Conservation (phyloP, 371 early-diverging fungal species). For the Lichtheimia corymbifera region DNA sequence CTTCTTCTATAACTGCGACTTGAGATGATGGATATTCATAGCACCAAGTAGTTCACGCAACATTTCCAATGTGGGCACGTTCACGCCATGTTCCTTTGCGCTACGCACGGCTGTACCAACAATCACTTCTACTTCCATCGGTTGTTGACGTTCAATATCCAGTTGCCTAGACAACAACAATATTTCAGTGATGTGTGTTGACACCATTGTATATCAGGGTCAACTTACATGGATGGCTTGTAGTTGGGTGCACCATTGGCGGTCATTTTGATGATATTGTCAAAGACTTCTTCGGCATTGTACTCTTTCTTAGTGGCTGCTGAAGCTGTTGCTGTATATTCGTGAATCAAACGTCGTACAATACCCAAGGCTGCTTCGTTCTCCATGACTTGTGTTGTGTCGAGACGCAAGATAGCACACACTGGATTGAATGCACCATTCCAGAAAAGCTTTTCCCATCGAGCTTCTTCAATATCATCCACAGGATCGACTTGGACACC, state of each 20-base stretch:
- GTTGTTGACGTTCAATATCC: constrained; percentile 61
- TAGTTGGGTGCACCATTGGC: constrained; percentile 45
- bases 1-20: constrained; percentile 17
- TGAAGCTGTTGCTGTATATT: constrained; percentile 54
- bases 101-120: constrained; percentile 56
- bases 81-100: constrained; percentile 49
- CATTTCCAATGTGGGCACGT: constrained; percentile 43
- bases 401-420: constrained; percentile 67
- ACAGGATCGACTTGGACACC: constrained; percentile 48
- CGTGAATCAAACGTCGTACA: constrained; percentile 57
- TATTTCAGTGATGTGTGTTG: background rate
- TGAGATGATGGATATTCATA: constrained; percentile 16
- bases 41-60: constrained; percentile 35
- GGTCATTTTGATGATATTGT: constrained; percentile 44
- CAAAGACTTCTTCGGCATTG: constrained; percentile 38
- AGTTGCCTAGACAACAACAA: constrained; percentile 25
- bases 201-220: background rate
- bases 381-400: constrained; percentile 58
- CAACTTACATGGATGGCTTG: constrained; percentile 63
- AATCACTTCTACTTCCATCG: constrained; percentile 70
- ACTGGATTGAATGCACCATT: constrained; percentile 79
- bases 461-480: constrained; percentile 64
- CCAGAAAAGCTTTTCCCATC: constrained; percentile 86
- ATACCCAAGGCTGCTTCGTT: constrained; percentile 54
- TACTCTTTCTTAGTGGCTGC: constrained; percentile 47